Evolutionary conservation across 208 protist species (phyloP).

Genomic region (Leishmania tarentolae): DNA sequence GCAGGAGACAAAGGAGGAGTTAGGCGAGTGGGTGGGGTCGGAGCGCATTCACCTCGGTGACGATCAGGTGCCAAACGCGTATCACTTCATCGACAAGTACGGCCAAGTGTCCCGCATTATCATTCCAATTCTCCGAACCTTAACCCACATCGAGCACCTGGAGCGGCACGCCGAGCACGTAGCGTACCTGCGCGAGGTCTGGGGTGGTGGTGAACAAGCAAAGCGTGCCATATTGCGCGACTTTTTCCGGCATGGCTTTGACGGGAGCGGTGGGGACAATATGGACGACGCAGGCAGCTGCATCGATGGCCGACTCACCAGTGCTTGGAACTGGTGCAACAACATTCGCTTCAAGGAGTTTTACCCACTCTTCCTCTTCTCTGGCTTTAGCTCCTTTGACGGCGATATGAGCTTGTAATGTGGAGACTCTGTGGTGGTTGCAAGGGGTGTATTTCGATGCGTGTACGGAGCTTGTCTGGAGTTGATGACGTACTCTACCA

Average conservation of each 20-base stretch:
- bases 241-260: constrained; percentile 96
- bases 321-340: constrained; percentile 98
- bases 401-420: constrained; percentile 90
- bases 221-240: constrained; percentile 91
- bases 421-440: background rate
- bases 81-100: constrained; percentile 99
- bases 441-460: background rate
- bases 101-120: constrained; percentile 97
- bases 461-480: background rate
- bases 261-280: constrained; percentile 96
- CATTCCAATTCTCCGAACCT: constrained; percentile 92
- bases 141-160: constrained; percentile 86
- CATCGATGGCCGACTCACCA: constrained; percentile 98
- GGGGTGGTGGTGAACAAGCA: constrained; percentile 61
- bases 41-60: constrained; percentile 97
- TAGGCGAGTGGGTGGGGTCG: constrained; percentile 91
- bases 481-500: background rate
- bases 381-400: constrained; percentile 97
- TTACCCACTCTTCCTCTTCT: constrained; percentile 95
- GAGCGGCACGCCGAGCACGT: constrained; percentile 42
- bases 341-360: constrained; percentile 95
- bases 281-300: constrained; percentile 97
- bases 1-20: constrained; percentile 82
- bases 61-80: constrained; percentile 97
- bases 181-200: constrained; percentile 87